Evolutionary conservation across 1,284 basidiomycete genomes (phyloP), one percentile per base, ranked within the genome.

Genomic region (Fomes fomentarius): DNA sequence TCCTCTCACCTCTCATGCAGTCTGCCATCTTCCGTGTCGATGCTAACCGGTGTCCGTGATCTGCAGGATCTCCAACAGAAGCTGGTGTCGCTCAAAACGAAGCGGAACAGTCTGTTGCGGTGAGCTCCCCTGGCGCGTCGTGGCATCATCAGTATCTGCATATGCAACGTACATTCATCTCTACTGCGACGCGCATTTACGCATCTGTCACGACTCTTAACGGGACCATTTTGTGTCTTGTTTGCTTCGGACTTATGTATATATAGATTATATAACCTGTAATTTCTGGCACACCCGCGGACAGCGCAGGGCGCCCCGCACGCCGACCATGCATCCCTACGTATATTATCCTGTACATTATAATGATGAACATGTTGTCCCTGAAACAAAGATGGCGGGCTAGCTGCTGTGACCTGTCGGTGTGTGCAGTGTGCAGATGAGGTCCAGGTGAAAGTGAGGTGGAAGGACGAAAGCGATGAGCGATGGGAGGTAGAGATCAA

Each of bases 21-120:
- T 24, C 24, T 15, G 31, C 42, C 37, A 14, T 30, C 26, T 26
- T 42, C 35, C 34, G 34, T 30, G 34, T 43, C 41, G 41, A 43
- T 43, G 24, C 38, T 24, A 11, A 2, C 21, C 14, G 21, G 34
- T 26, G 14, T 21, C 19, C n/a, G 5, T 15, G 14, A 19, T 10
- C 15, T 46, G 7, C 63, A 90, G 87, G 87, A 86, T 62, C 76
- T 90, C 45, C 70, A 87, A 63, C 74, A 77, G 56, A 82, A 79
- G 54, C 75, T 90, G 52, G 76, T 81, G 62, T 81, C 76, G 35
- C 74, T 90, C 46, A 85, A 80, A 65, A 74, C 76, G 54, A 80
- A 81, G 69, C 56, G 67, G 34, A 66, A 63, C 53, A 64, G 61
- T 48, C 56, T 69, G 47, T 55, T 56, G 21, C 45, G 35, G 24